These are phyloP conservation scores for Colletotrichum sidae DNA, from an alignment of 2,329 filamentous ascomycete genomes.

Conservation along the genomic window DNA sequence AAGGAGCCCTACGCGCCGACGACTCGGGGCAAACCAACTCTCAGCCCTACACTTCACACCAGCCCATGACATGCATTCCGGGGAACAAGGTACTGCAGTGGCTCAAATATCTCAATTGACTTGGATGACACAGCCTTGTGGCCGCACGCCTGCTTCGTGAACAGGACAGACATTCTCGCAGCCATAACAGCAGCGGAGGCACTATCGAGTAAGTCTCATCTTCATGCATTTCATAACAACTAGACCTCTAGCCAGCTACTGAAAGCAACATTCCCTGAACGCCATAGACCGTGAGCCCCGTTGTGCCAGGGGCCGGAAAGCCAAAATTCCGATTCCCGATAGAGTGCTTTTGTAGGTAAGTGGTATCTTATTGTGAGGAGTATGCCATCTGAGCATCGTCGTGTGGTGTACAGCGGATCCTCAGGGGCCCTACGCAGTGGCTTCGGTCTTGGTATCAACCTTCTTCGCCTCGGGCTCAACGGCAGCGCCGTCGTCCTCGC, in stretches of 20 bases:
- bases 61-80: too few species aligned
- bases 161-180: constrained; percentile 16
- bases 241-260: constrained; percentile 37
- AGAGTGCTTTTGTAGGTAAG: constrained; percentile 38
- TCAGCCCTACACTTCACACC: not conserved
- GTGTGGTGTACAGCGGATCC: not conserved
- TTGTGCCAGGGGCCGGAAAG: constrained; percentile 28
- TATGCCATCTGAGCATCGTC: constrained; percentile 1
- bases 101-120: constrained; percentile 34
- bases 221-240: constrained; percentile 37
- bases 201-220: constrained; percentile 26
- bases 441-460: constrained; percentile 64
- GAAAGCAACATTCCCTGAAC: constrained; percentile 35
- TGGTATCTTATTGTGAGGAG: constrained; percentile 36
- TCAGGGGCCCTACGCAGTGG: constrained; percentile 28
- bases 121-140: constrained; percentile 14
- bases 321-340: constrained; percentile 36
- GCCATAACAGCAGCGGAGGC: constrained; percentile 15
- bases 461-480: constrained; percentile 70
- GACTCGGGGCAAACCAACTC: not conserved
- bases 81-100: not conserved
- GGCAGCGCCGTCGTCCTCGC: constrained; percentile 61
- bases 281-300: constrained; percentile 36
- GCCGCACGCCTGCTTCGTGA: constrained; percentile 2
- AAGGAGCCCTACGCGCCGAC: too few species aligned